phyloP scores from a whole-genome alignment of 2,329 filamentous ascomycete species.

The Cordyceps fumosorosea region DNA sequence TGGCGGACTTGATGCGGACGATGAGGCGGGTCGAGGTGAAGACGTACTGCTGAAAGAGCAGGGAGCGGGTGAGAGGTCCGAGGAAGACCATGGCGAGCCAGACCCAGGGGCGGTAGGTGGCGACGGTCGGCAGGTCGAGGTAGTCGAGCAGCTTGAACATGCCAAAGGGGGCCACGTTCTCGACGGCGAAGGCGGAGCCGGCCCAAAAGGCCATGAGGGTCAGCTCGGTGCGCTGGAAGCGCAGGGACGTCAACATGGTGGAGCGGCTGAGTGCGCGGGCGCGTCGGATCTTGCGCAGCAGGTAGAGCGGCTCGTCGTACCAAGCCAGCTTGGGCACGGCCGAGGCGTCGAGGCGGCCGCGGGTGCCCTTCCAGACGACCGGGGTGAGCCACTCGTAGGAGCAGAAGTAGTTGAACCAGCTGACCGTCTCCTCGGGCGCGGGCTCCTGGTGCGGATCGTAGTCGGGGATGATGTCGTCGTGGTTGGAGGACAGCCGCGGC shows the following conservation, averaged over 20 bases:
- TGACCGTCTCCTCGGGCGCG: slow-evolving; percentile 46
- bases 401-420: slow-evolving; percentile 46
- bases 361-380: slow-evolving; percentile 35
- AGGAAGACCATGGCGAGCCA: slow-evolving; percentile 49
- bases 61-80: slow-evolving; percentile 41
- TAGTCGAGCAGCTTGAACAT: slow-evolving; percentile 49
- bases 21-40: slow-evolving; percentile 51
- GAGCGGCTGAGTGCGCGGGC: slow-evolving; percentile 36
- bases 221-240: slow-evolving; percentile 37
- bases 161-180: slow-evolving; percentile 46
- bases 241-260: slow-evolving; percentile 39
- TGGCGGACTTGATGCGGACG: slow-evolving; percentile 48
- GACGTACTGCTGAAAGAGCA: slow-evolving; percentile 50
- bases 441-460: slow-evolving; percentile 31
- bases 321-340: slow-evolving; percentile 44
- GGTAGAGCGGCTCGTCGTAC: slow-evolving; percentile 48
- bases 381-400: slow-evolving; percentile 31
- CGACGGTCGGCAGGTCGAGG: slow-evolving; percentile 37
- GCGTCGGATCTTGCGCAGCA: slow-evolving; percentile 36
- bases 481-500: slow-evolving; percentile 27
- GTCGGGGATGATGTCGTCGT: slow-evolving; percentile 28
- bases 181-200: slow-evolving; percentile 31
- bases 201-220: slow-evolving; percentile 39
- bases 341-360: slow-evolving; percentile 37
- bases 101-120: slow-evolving; percentile 41